These are phyloP conservation scores for Staphylotrichum longicolle DNA, from an alignment of 495 filamentous ascomycete species.

Conservation along the genomic window DNA sequence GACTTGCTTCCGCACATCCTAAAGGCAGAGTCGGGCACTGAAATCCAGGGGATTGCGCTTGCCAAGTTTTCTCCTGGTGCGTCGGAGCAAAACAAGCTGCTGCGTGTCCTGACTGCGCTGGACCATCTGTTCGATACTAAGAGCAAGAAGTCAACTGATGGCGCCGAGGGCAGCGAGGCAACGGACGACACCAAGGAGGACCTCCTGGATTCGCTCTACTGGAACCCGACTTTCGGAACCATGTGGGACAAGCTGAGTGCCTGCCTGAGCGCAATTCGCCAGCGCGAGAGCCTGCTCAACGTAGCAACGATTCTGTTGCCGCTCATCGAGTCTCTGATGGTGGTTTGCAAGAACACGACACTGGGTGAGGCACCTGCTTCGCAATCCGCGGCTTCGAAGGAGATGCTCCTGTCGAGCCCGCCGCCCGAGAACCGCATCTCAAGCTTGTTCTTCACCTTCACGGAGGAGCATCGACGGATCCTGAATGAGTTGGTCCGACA, in stretches of 20 bases:
- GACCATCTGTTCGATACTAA: constrained; percentile 89
- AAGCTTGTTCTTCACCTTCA: constrained; percentile 95
- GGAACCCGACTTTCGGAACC: constrained; percentile 81
- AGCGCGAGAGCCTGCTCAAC: constrained; percentile 92
- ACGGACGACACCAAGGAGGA: constrained; percentile 65
- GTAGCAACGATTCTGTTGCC: constrained; percentile 93
- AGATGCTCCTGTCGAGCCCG: constrained; percentile 72
- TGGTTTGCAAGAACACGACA: constrained; percentile 95
- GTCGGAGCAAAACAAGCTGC: constrained; percentile 91
- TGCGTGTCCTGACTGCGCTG: constrained; percentile 89
- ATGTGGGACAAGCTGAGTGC: constrained; percentile 94
- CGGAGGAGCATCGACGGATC: constrained; percentile 96
- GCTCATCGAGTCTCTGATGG: constrained; percentile 94
- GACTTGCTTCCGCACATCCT: constrained; percentile 85
- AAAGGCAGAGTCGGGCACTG: constrained; percentile 80
- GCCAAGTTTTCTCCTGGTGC: constrained; percentile 93
- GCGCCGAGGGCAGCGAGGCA: constrained; percentile 52
- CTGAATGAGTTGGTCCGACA: constrained; percentile 96
- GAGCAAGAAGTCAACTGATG: constrained; percentile 58
- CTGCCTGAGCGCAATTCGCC: constrained; percentile 81
- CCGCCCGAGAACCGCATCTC: constrained; percentile 80
- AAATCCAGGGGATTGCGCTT: constrained; percentile 90
- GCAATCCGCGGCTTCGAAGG: constrained; percentile 55
- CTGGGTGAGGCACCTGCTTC: constrained; percentile 61
- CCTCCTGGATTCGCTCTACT: constrained; percentile 81